A percentile compares a stretch with the other conserved stretches of the same genome.
These are phyloP conservation scores for Stygiomarasmius scandens DNA, from an alignment of 1,284 basidiomycete genomes.

Conservation along the genomic window DNA sequence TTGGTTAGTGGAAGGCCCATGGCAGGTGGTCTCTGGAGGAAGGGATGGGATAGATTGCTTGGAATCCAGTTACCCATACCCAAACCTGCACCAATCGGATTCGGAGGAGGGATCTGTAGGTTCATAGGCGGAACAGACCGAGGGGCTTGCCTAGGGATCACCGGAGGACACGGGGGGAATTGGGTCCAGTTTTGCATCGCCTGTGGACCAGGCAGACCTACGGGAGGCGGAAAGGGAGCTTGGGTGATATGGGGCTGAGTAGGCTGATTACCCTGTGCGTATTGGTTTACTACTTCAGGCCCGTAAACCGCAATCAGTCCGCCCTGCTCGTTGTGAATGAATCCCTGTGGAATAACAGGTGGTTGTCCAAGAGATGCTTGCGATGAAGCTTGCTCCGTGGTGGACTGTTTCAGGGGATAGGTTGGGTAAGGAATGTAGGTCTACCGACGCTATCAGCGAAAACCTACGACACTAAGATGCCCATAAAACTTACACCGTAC, in stretches of 20 bases:
- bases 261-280: slow-evolving; percentile 39
- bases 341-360: slow-evolving; percentile 66
- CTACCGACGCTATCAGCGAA: slow-evolving; percentile 28
- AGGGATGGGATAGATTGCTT: background rate
- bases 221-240: background rate
- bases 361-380: slow-evolving; percentile 43
- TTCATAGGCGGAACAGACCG: background rate
- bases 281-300: slow-evolving; percentile 63
- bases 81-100: background rate
- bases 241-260: background rate
- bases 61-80: slow-evolving; percentile 2
- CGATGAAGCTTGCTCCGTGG: slow-evolving; percentile 26
- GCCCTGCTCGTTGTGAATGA: slow-evolving; percentile 73
- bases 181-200: slow-evolving; percentile 6
- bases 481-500: slow-evolving; percentile 51
- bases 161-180: slow-evolving; percentile 1
- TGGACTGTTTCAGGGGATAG: slow-evolving; percentile 34
- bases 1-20: background rate
- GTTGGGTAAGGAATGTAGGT: slow-evolving; percentile 50
- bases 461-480: background rate
- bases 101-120: background rate
- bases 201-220: background rate
- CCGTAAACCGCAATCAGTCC: slow-evolving; percentile 71
- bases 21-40: background rate
- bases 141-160: slow-evolving; percentile 1